Evolutionary conservation across 2,329 filamentous ascomycete species (phyloP), one percentile per base, ranked within the genome.

Genomic region (Cyphellophora europaea): DNA sequence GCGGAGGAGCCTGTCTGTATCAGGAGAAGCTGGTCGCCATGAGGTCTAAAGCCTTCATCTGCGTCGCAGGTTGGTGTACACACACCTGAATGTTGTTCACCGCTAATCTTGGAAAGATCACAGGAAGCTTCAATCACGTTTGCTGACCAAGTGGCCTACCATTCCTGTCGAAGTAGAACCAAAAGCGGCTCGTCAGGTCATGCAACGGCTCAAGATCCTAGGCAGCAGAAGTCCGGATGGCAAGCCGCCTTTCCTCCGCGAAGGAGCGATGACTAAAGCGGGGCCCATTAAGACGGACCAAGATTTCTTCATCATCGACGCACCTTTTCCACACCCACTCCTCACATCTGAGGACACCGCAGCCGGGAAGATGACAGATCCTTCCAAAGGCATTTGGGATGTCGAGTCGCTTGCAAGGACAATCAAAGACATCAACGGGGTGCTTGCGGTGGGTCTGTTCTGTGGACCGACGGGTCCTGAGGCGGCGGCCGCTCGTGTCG

Each of bases 11-110:
- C n/a, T 98, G 91, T 61, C 65, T 96, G 37, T 93, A 94, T 66
- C 91, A 96, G 61, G 91, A 98, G 65, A 98, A 98, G 67, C 70
- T 98, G 21, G 88, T 98, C 4, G 88, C 88, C 4, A 76, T 85
- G 41, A 75, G 82, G 32, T 81, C 86, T 3, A 82, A 77, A 60
- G 83, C 84, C 55, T 94, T 95, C 53, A 71, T 95, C 43, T 89
- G 84, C 51, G 85, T 93, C 38, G 86, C 85, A 37, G 81, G 79
- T 84, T n/a, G n/a, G n/a, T n/a, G n/a, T n/a, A n/a, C n/a, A n/a
- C n/a, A n/a, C n/a, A n/a, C n/a, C n/a, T n/a, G n/a, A n/a, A n/a
- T n/a, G n/a, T n/a, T n/a, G n/a, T n/a, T n/a, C n/a, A n/a, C n/a
- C n/a, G n/a, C n/a, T n/a, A n/a, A n/a, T 6, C 21, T 37, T 23